phyloP scores from a whole-genome alignment of 441 rosid species.

The Kokia cookei region DNA sequence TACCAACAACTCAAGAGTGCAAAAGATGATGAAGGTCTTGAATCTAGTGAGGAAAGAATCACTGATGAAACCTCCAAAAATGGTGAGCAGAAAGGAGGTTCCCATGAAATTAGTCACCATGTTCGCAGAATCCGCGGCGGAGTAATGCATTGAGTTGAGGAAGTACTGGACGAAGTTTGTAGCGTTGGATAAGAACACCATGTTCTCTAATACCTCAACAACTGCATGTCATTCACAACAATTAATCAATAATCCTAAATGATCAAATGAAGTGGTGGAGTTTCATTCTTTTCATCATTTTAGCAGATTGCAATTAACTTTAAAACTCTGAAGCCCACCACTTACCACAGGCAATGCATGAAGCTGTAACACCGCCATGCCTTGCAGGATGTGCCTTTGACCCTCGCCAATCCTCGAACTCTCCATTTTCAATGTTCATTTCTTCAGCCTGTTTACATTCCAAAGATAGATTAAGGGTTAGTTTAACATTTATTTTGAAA shows the following conservation, averaged over 20 bases:
- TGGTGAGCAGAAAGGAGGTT: conserved; percentile 49
- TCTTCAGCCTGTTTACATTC: too few relatives aligned
- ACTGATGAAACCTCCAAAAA: conserved; percentile 48
- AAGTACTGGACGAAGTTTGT: conserved; percentile 47
- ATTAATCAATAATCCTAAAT: neutral
- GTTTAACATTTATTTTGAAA: too few relatives aligned
- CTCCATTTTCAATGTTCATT: conserved; percentile 16
- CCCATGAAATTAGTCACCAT: conserved; percentile 62
- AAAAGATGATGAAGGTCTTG: conserved; percentile 34
- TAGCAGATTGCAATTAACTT: neutral
- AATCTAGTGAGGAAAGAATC: conserved; percentile 55
- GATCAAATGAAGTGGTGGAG: neutral
- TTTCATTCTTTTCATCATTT: too few relatives aligned
- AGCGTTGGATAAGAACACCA: conserved; percentile 50
- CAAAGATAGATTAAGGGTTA: too few relatives aligned
- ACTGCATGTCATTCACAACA: conserved; percentile 15
- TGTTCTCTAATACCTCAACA: conserved; percentile 56
- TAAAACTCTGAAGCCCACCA: neutral
- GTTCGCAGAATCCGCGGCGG: conserved; percentile 43
- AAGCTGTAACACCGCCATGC: conserved; percentile 47
- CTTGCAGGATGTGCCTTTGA: conserved; percentile 25
- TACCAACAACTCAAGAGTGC: too few relatives aligned
- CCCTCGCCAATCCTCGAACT: conserved; percentile 48
- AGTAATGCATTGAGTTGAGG: conserved; percentile 40
- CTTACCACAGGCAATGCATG: conserved; percentile 41